Evolutionary conservation across 139 green algal genomes (phyloP).

Genomic region (Picochlorum sp.): DNA sequence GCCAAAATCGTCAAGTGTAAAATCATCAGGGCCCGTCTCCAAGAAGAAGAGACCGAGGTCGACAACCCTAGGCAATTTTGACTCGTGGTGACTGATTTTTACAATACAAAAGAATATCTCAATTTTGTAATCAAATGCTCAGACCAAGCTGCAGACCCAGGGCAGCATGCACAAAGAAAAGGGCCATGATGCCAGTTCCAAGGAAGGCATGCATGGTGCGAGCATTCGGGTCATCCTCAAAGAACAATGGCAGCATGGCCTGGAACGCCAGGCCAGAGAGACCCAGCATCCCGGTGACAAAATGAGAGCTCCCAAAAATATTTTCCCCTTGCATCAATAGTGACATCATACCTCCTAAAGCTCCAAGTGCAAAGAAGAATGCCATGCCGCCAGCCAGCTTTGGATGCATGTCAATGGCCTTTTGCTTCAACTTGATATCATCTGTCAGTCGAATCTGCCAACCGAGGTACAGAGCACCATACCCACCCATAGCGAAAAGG

Average conservation of each 20-base stretch:
- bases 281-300: constrained; percentile 47
- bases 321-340: constrained; percentile 67
- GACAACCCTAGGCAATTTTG: too few relatives aligned
- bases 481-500: constrained; percentile 56
- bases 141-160: constrained; percentile 72
- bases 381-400: constrained; percentile 68
- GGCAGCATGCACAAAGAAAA: constrained; percentile 62
- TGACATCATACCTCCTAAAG: constrained; percentile 58
- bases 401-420: constrained; percentile 67
- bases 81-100: background rate
- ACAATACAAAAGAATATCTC: background rate
- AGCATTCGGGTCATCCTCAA: constrained; percentile 34
- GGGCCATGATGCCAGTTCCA: constrained; percentile 56
- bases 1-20: too few relatives aligned
- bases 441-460: constrained; percentile 50
- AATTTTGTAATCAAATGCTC: constrained; percentile 41
- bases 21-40: too few relatives aligned
- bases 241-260: constrained; percentile 59
- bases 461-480: constrained; percentile 58
- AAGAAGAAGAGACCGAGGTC: too few relatives aligned
- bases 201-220: constrained; percentile 64
- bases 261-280: constrained; percentile 60
- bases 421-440: constrained; percentile 34
- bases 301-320: constrained; percentile 52
- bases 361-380: constrained; percentile 71